A percentile compares a stretch with the other conserved stretches of the same genome.
Conservation (phyloP, 306 rosid species). For the Castanea sativa region DNA sequence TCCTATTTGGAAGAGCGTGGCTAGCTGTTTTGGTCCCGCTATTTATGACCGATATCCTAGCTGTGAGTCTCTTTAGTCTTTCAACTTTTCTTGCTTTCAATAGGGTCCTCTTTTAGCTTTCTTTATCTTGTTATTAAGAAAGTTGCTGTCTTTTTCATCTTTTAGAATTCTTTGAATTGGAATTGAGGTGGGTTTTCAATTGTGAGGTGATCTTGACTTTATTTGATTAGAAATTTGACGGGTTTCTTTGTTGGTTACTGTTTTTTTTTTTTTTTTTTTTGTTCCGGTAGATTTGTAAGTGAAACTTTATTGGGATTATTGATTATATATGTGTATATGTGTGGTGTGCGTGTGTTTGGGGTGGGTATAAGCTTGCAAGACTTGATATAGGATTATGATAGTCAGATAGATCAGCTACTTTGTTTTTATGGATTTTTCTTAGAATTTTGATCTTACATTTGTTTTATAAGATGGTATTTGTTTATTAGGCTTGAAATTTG, state of each 20-base stretch:
- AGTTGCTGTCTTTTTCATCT: neutral
- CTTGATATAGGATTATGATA: neutral
- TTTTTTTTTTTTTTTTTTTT: neutral
- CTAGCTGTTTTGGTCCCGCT: slow-evolving; percentile 21
- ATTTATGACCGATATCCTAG: slow-evolving; percentile 35
- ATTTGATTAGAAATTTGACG: neutral
- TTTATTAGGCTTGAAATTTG: neutral
- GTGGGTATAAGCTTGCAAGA: neutral
- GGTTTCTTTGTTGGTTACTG: neutral
- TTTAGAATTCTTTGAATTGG: neutral
- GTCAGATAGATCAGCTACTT: neutral
- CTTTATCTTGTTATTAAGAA: neutral
- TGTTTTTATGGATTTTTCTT: neutral
- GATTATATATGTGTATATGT: neutral
- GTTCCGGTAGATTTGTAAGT: neutral
- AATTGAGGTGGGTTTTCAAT: slow-evolving; percentile 19
- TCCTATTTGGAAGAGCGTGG: slow-evolving; percentile 42
- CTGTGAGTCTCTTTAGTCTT: slow-evolving; percentile 30
- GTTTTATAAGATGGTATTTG: neutral
- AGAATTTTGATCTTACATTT: neutral
- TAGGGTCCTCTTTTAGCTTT: neutral
- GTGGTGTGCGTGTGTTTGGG: neutral
- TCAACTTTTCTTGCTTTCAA: neutral
- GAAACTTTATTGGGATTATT: neutral
- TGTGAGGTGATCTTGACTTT: neutral